Percentiles rank a stretch among this genome's conserved stretches.
Conservation (phyloP, 2,329 filamentous ascomycete species). For the Penicillium olsonii region DNA sequence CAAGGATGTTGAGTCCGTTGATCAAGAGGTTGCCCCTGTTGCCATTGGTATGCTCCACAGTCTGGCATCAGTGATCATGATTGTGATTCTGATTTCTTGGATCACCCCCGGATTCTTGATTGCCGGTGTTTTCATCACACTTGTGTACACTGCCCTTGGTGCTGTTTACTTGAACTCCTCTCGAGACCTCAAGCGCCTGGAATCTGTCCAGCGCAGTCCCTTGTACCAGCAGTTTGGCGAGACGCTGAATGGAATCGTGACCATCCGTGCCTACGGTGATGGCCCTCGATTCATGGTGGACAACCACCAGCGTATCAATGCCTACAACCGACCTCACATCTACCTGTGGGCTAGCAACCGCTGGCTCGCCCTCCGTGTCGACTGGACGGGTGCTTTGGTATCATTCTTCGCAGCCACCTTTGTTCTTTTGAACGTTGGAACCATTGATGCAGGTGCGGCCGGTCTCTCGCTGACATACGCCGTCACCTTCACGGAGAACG, state of each 20-base stretch:
- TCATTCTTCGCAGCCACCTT: conserved; percentile 93
- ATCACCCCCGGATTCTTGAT: conserved; percentile 92
- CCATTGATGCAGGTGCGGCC: conserved; percentile 84
- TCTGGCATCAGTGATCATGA: conserved; percentile 72
- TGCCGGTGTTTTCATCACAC: conserved; percentile 79
- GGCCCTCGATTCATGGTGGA: conserved; percentile 91
- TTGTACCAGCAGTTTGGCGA: conserved; percentile 98
- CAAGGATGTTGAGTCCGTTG: conserved; percentile 91
- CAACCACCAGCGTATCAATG: conserved; percentile 84
- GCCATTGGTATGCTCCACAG: conserved; percentile 75
- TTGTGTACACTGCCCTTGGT: conserved; percentile 79
- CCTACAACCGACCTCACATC: conserved; percentile 89
- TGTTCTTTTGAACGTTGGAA: conserved; percentile 78
- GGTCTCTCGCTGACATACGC: conserved; percentile 95
- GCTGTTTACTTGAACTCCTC: conserved; percentile 88
- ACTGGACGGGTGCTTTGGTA: conserved; percentile 85
- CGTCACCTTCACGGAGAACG: conserved; percentile 94
- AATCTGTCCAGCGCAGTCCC: conserved; percentile 91
- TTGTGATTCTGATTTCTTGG: conserved; percentile 79
- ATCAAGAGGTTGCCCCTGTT: conserved; percentile 92
- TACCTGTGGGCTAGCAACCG: conserved; percentile 95
- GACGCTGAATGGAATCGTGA: conserved; percentile 90
- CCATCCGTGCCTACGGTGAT: conserved; percentile 94
- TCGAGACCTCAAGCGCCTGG: conserved; percentile 91
- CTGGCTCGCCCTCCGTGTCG: conserved; percentile 92